A percentile compares a stretch with the other conserved stretches of the same genome.
Conservation (phyloP, 306 rosid genomes). For the Glycyrrhiza uralensis region DNA sequence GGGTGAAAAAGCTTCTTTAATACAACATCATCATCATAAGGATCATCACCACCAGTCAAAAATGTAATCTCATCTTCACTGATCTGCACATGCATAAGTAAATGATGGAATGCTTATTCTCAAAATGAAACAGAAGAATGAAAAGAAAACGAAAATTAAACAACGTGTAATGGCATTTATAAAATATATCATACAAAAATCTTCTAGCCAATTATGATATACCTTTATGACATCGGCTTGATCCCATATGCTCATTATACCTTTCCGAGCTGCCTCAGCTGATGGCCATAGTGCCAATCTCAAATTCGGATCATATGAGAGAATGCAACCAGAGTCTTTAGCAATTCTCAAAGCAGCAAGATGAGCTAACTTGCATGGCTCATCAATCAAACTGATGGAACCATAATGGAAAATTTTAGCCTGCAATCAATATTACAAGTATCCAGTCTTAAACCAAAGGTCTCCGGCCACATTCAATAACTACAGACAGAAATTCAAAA, state of each 20-base stretch:
- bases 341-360: conserved; percentile 81
- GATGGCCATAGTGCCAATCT: conserved; percentile 91
- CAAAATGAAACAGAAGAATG: background rate
- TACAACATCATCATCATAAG: conserved; percentile 66
- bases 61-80: conserved; percentile 77
- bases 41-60: conserved; percentile 71
- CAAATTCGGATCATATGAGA: conserved; percentile 92
- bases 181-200: background rate
- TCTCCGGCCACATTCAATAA: background rate
- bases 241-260: conserved; percentile 86
- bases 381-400: conserved; percentile 88
- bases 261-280: conserved; percentile 68
- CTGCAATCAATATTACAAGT: conserved; percentile 39
- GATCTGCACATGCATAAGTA: conserved; percentile 46
- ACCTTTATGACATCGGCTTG: conserved; percentile 89
- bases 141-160: background rate
- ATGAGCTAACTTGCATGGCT: conserved; percentile 80
- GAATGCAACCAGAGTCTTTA: conserved; percentile 70
- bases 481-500: background rate
- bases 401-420: conserved; percentile 87
- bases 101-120: background rate
- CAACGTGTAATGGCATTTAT: background rate
- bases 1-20: conserved; percentile 63
- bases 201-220: background rate
- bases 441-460: background rate